Evolutionary conservation across 148 eudicot species (phyloP).

Genomic region (Euryodendron excelsum): DNA sequence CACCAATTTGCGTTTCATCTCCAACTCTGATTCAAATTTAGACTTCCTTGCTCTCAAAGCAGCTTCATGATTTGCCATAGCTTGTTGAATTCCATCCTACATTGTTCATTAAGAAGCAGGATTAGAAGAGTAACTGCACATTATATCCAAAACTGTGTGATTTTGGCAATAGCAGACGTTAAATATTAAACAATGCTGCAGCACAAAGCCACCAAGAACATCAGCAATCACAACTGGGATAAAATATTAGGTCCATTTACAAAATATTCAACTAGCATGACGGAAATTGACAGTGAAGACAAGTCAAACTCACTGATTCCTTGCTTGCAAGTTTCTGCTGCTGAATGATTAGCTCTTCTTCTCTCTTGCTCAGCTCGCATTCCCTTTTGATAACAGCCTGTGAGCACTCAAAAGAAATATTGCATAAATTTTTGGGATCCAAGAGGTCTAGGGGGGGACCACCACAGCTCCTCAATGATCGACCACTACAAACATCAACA

Average conservation of each 20-base stretch:
- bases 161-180: not conserved
- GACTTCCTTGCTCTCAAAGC: conserved; percentile 44
- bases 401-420: conserved; percentile 11
- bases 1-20: conserved; percentile 49
- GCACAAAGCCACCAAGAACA: not conserved
- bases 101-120: conserved; percentile 12
- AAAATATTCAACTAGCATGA: conserved; percentile 5
- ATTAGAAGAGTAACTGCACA: conserved; percentile 1
- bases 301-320: conserved; percentile 55
- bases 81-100: conserved; percentile 59
- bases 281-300: not conserved
- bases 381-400: conserved; percentile 70
- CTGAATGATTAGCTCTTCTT: conserved; percentile 57
- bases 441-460: no score
- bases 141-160: not conserved
- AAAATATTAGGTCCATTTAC: not conserved
- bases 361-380: conserved; percentile 56
- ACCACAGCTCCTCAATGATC: no score
- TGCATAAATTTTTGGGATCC: conserved; percentile 3
- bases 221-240: not conserved
- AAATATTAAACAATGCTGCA: not conserved
- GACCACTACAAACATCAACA: no score
- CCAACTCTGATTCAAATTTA: conserved; percentile 59
- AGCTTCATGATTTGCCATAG: conserved; percentile 59
- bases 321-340: conserved; percentile 58